Evolutionary conservation across 2,329 filamentous ascomycete species (phyloP), one percentile per base, ranked within the genome.

Genomic region (Alternaria sp.): DNA sequence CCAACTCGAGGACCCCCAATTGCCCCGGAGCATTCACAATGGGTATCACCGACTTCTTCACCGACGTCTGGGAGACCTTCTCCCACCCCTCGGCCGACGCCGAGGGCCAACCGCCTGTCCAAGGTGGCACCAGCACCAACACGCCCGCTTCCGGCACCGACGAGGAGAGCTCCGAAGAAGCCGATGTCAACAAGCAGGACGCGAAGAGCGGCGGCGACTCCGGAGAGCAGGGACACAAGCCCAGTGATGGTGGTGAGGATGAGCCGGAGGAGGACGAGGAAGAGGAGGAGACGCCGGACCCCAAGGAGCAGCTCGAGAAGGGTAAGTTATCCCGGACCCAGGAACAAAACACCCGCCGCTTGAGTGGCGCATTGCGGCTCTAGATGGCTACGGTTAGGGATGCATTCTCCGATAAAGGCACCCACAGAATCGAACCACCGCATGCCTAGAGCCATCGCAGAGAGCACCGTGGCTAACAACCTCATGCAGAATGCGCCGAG

Each of bases 221-320:
- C 72, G 63, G 79, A 59, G 81, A 83, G 64, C 81, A 82, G 47
- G 84, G 86, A 63, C 81, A 83, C 54, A 81, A 81, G 56, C 79
- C 81, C 14, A 82, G 81, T 54, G 82, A 82, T 28, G 56, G 30
- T 56, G 51, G 54, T 48, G 82, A 84, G 43, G 85, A 89, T 43
- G 90, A 90, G 34, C 89, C 91, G 36, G 90, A 93, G 20, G 91
- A 94, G 61, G 92, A 95, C 53, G 92, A 94, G 64, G 91, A 94
- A 63, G 89, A 93, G 63, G 91, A 93, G 67, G 92, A 95, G 83
- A 83, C 87, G 64, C 89, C 90, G 71, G 94, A 98, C 80, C 89
- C 90, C 72, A 96, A 96, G 87, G 92, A 94, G 64, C 87, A 88
- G 80, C 82, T 98, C 64, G 91, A 96, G 83, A 93, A 96, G 88